Evolutionary conservation across 805 yeast genomes (phyloP), one percentile per base, ranked within the genome.

Genomic region (Scheffersomyces lignosus): DNA sequence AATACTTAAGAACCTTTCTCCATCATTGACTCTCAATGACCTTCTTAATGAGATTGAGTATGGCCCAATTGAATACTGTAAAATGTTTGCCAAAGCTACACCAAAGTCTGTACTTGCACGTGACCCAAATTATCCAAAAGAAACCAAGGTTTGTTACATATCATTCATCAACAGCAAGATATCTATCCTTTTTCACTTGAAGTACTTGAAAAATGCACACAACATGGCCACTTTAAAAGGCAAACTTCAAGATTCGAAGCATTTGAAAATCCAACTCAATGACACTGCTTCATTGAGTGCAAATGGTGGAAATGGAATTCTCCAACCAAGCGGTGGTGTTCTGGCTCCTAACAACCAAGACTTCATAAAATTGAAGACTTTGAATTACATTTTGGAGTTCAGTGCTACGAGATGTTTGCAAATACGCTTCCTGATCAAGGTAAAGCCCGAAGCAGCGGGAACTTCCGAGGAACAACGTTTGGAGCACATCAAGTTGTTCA

Each of bases 21-120:
- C 48, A 6, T 48, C 48, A 14, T 37, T 67, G 17, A 33, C 57
- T 1, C 41, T 67, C 20, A 45, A 51, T 9, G 60, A 64, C 15
- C 53, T 76, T 13, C 54, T 78, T 29, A 70, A 76, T 31, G 56
- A 62, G 22, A 66, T 81, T 7, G 75, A 75, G 29, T 69, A 54
- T 51, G 87, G 85, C 3, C 84, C 87, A 1, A 69, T 83, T 24
- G 89, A 83, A 54, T 76, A 75, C 47, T 69, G 79, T 42, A 69
- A 71, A 37, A 52, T 76, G 39, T 55, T 67, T 38, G 49, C 61
- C 13, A 58, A 49, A 27, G 53, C 57, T 10, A 54, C 65, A 6
- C 61, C 63, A 7, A 39, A 31, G 22, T 40, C 41, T 16, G 26
- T 45, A 4, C 17, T 33, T 20, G 44, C 38, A 5, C 15, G 18